A percentile compares a stretch with the other conserved stretches of the same genome.
phyloP scores from a whole-genome alignment of 23 red algal genomes.

The Gracilaria caudata region DNA sequence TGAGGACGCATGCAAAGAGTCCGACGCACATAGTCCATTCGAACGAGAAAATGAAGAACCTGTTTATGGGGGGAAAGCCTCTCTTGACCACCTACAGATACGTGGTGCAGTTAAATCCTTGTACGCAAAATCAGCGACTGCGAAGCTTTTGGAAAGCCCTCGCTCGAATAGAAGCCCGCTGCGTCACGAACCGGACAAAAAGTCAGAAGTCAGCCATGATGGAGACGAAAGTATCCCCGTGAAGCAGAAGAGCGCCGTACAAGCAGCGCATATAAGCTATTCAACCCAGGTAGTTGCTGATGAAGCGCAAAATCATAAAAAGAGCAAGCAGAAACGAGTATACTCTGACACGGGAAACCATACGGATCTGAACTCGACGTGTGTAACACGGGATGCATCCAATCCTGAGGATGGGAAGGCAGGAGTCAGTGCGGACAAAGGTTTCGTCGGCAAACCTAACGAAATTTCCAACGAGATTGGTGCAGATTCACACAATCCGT shows the following conservation, averaged over 20 bases:
- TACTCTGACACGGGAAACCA: background rate
- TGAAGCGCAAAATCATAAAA: background rate
- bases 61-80: background rate
- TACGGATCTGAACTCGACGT: background rate
- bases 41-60: slow-evolving; percentile 34
- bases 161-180: background rate
- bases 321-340: background rate
- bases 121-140: background rate
- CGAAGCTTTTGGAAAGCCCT: background rate
- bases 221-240: background rate
- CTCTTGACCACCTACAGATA: background rate
- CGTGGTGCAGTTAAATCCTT: background rate
- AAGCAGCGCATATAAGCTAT: background rate
- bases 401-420: background rate
- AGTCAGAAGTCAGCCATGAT: background rate
- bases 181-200: background rate
- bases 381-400: background rate
- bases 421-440: background rate
- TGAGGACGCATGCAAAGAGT: background rate
- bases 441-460: background rate
- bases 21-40: background rate
- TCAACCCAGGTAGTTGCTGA: background rate
- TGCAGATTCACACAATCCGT: background rate
- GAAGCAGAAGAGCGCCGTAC: background rate
- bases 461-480: background rate